Percentiles rank a stretch among this genome's conserved stretches.
Conservation (phyloP, 257 asterid genomes). For the Jacaranda copaia region DNA sequence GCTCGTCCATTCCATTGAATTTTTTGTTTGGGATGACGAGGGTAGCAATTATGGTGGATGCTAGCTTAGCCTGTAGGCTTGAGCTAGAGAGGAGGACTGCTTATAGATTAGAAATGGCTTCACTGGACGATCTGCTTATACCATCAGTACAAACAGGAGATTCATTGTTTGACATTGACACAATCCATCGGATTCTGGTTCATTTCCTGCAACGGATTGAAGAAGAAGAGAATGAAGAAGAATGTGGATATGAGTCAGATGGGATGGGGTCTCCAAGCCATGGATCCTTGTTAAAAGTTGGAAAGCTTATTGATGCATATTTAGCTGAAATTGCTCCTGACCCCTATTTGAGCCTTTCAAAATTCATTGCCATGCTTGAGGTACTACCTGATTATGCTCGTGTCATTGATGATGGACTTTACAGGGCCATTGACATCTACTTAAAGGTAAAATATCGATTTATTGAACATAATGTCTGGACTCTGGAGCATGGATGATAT, state of each 20-base stretch:
- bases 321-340: conserved; percentile 78
- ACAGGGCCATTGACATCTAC: conserved; percentile 73
- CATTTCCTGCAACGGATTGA: conserved; percentile 67
- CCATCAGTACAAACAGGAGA: conserved; percentile 61
- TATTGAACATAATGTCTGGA: no score
- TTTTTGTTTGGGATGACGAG: conserved; percentile 70
- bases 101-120: conserved; percentile 57
- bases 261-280: conserved; percentile 61
- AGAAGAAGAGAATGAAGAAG: conserved; percentile 61
- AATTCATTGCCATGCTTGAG: conserved; percentile 59
- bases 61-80: conserved; percentile 51
- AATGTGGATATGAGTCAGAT: conserved; percentile 64
- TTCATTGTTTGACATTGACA: conserved; percentile 64
- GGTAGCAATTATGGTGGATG: conserved; percentile 64
- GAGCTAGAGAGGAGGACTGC: conserved; percentile 70
- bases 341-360: conserved; percentile 63
- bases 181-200: conserved; percentile 59
- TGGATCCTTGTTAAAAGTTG: conserved; percentile 65
- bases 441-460: conserved; percentile 54
- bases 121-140: conserved; percentile 66
- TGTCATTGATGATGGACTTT: conserved; percentile 67
- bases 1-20: conserved; percentile 53
- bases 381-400: conserved; percentile 79
- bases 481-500: no score
- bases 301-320: conserved; percentile 64